Evolutionary conservation across 306 rosid genomes (phyloP).

Genomic region (Casuarina equisetifolia): DNA sequence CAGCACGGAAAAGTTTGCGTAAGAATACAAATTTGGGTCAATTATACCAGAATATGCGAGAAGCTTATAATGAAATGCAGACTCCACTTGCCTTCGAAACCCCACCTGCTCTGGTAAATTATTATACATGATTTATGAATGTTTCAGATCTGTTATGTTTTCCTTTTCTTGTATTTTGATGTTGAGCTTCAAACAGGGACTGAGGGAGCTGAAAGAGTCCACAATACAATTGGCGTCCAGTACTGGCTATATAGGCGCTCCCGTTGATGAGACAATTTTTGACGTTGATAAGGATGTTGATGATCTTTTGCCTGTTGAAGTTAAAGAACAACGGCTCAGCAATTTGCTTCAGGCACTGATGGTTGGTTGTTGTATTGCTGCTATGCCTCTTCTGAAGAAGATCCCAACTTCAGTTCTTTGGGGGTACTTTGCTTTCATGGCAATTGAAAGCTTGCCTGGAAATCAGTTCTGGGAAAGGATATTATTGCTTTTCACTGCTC

Average conservation of each 20-base stretch:
- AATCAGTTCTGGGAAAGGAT: slow-evolving; percentile 97
- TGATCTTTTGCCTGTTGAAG: slow-evolving; percentile 90
- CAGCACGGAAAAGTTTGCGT: slow-evolving; percentile 72
- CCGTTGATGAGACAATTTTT: slow-evolving; percentile 77
- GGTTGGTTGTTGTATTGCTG: slow-evolving; percentile 83
- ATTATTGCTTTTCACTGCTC: slow-evolving; percentile 87
- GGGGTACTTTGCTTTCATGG: slow-evolving; percentile 99
- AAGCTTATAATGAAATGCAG: slow-evolving; percentile 85
- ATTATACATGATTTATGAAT: slow-evolving; percentile 17
- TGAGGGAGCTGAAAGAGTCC: slow-evolving; percentile 82
- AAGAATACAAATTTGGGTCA: slow-evolving; percentile 74
- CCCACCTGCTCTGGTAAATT: slow-evolving; percentile 75
- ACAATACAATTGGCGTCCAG: slow-evolving; percentile 72
- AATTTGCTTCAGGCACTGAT: slow-evolving; percentile 81
- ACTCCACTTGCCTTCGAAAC: slow-evolving; percentile 84
- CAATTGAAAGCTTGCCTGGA: slow-evolving; percentile 97
- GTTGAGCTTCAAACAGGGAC: slow-evolving; percentile 51
- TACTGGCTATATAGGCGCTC: slow-evolving; percentile 84
- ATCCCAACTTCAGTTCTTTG: slow-evolving; percentile 95
- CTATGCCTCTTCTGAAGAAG: slow-evolving; percentile 91
- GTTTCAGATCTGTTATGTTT: slow-evolving; percentile 14
- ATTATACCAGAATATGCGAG: slow-evolving; percentile 76
- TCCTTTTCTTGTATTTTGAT: slow-evolving; percentile 21
- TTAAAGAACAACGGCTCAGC: slow-evolving; percentile 94
- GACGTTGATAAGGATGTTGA: slow-evolving; percentile 87